Percentiles rank a stretch among this genome's conserved stretches.
Conservation (phyloP, 352 stramenopile species). For the Aphanomyces cochlioides region DNA sequence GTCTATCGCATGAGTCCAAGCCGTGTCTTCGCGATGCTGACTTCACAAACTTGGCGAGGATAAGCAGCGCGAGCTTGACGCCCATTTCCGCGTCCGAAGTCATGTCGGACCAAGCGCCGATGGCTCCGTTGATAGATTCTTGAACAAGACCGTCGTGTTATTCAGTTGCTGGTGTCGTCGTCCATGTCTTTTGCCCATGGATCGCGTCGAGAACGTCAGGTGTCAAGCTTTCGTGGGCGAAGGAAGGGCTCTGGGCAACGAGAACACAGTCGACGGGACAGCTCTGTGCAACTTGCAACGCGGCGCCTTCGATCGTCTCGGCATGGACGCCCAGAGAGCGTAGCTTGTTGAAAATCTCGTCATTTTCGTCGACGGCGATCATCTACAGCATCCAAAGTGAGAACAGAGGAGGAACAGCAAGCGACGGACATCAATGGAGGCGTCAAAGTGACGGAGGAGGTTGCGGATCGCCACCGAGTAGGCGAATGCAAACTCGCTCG, state of each 20-base stretch:
- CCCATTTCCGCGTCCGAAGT: too few relatives aligned
- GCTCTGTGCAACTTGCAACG: background rate
- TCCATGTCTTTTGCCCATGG: background rate
- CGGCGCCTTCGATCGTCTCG: slow-evolving; percentile 2
- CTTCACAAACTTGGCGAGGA: too few relatives aligned
- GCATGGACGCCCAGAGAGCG: background rate
- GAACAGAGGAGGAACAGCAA: background rate
- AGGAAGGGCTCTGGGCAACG: background rate
- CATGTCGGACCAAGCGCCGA: too few relatives aligned
- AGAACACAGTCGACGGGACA: background rate
- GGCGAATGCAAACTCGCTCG: slow-evolving; percentile 70
- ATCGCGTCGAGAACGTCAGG: background rate
- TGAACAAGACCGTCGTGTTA: too few relatives aligned
- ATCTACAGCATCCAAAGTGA: slow-evolving; percentile 12
- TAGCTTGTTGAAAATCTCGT: background rate
- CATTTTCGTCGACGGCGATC: slow-evolving; percentile 15
- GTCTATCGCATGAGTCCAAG: too few relatives aligned
- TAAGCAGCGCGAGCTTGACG: too few relatives aligned
- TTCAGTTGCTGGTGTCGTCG: too few relatives aligned
- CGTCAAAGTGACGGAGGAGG: slow-evolving; percentile 76
- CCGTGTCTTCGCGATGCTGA: too few relatives aligned
- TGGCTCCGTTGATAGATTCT: too few relatives aligned
- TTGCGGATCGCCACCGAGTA: slow-evolving; percentile 77
- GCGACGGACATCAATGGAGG: slow-evolving; percentile 60
- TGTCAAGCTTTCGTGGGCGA: background rate